Evolutionary conservation across 371 early-diverging fungal genomes (phyloP), one percentile per base, ranked within the genome.

Genomic region (Apophysomyces elegans): DNA sequence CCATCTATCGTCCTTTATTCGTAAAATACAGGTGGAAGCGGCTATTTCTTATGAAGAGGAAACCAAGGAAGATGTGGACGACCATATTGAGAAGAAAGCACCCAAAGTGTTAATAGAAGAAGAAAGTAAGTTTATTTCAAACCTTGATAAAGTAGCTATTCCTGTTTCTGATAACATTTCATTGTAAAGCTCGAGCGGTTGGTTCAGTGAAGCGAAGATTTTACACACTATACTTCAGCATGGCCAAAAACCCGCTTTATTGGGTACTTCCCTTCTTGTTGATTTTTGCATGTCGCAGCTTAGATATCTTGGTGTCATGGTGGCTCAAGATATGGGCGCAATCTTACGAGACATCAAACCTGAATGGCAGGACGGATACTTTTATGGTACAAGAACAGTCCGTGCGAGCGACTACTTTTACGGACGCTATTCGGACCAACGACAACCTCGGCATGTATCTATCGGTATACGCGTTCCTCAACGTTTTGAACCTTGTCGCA

Each of bases 241-340:
- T 83, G 56, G 82, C 73, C 8, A 87, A 87, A 9, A 78, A 77
- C 0, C 59, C 78, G 9, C 46, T 77, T 47, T 81, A 84, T 37
- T 88, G 89, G 89, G 12, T 67, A 47, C 35, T 75, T 1, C 60
- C 86, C 41, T 46, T 75, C 46, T 32, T 65, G 0, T 54, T 74
- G 13, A 74, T 88, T 32, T 46, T 78, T 14, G 69, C 79, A 14
- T 70, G 83, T 12, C 85, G 89, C 57, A 61, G 61, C 16, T 58
- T 88, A 35, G 84, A 85, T 36, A 74, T 88, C 12, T 60, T 70
- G 0, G 85, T 79, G 57, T 76, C 67, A 0, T 80, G 83, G 65
- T 88, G 86, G 86, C 68, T 88, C 9, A 84, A 86, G 67, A 70
- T 72, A 47, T 88, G 88, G 88, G 76, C 84, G n/a, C 77, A 76